Evolutionary conservation across 2,329 filamentous ascomycete species (phyloP), one percentile per base, ranked within the genome.

Genomic region (Trichophyton simii): DNA sequence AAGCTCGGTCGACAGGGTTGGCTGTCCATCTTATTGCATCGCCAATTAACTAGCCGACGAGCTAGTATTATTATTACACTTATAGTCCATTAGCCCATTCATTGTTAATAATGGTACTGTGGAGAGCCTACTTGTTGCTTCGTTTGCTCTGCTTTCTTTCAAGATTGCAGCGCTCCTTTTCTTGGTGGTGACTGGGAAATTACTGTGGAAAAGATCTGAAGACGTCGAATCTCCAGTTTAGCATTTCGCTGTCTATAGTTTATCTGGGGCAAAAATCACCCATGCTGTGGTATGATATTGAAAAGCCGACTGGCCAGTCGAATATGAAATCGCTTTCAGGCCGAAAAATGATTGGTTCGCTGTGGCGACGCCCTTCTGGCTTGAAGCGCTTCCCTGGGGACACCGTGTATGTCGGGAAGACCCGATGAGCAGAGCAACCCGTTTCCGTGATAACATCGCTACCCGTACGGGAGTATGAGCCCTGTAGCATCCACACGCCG

Each of bases 1-100:
- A 52, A 55, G n/a, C 52, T 55, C 28, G 52, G 52, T 31, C 52
- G 52, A 36, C 52, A 55, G 31, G 52, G 52, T 55, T 55, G 52
- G 52, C 52, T 55, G 52, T 4, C 41, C n/a, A 2, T 44, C n/a
- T n/a, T 44, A 15, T 55, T 31, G 8, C 28, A 34, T 55, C n/a
- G 22, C 48, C 48, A 54, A 13, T 38, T 3, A 38, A 38, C 34
- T 38, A 55, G n/a, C 52, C 15, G 15, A 15, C 22, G n/a, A 55
- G 52, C 28, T 55, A 20, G 31, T 55, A 28, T 4, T 31, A 31
- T 25, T 36, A n/a, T 55, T 38, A 38, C 34, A 38, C 34, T 13
- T 38, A 38, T 38, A 38, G 28, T 6, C 28, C 28, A 6, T 31
- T 31, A 7, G 28, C 28, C 34, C 34, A 38, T 13, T 38, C 34